A percentile compares a stretch with the other conserved stretches of the same genome.
phyloP scores from a whole-genome alignment of 805 yeast genomes.

The Tetrapisispora pingtungensis region DNA sequence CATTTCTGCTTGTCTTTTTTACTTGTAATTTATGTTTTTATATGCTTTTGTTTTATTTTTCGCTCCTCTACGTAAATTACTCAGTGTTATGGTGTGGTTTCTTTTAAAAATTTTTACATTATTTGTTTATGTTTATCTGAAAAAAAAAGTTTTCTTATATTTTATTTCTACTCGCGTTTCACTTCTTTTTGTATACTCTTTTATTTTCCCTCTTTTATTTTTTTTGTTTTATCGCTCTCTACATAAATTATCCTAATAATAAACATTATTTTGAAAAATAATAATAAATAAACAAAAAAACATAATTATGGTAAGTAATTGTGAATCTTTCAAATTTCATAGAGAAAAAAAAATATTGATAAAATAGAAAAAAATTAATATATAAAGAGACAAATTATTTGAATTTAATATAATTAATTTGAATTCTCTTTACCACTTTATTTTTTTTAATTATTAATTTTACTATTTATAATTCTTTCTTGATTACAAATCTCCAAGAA shows the following conservation, averaged over 20 bases:
- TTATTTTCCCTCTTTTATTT: neutral
- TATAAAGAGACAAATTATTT: conserved; percentile 1
- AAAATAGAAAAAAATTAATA: neutral
- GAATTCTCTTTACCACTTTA: neutral
- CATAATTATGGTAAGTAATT: no score
- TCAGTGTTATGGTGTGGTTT: neutral
- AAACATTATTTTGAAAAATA: no score
- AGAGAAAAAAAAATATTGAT: no score
- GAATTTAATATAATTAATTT: neutral
- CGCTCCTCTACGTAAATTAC: neutral
- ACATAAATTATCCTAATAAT: neutral
- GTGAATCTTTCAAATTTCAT: no score
- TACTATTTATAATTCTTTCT: neutral
- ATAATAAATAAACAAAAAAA: no score
- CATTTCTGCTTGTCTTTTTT: neutral
- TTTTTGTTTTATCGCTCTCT: neutral
- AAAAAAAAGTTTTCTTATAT: no score
- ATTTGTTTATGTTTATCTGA: neutral
- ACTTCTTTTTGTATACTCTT: neutral
- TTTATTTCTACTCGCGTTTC: no score
- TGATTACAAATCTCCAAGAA: conserved; percentile 10
- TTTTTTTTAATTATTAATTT: neutral
- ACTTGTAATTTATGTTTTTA: no score
- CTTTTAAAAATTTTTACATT: neutral
- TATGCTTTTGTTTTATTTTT: no score